Percentiles rank a stretch among this genome's conserved stretches.
phyloP scores from a whole-genome alignment of 2,329 filamentous ascomycete genomes.

The Aspergillus piperis region DNA sequence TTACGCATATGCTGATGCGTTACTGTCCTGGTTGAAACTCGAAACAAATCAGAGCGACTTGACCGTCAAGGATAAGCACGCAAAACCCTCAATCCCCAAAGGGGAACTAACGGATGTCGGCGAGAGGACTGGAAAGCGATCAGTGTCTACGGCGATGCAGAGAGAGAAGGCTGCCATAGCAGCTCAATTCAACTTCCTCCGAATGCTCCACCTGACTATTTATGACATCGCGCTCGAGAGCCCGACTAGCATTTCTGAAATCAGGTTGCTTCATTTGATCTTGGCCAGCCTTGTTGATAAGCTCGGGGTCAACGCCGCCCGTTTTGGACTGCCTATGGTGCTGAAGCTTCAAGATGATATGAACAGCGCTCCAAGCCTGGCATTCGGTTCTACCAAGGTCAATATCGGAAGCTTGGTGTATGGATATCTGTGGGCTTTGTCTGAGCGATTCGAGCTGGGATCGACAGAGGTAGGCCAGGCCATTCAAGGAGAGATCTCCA shows the following conservation, averaged over 20 bases:
- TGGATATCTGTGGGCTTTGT: slow-evolving; percentile 82
- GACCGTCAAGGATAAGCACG: slow-evolving; percentile 60
- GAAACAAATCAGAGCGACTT: slow-evolving; percentile 71
- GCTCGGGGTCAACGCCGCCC: slow-evolving; percentile 78
- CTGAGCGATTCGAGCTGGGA: slow-evolving; percentile 76
- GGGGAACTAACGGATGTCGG: slow-evolving; percentile 43
- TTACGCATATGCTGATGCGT: slow-evolving; percentile 79
- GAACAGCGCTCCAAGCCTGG: slow-evolving; percentile 30
- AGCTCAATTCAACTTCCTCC: slow-evolving; percentile 69
- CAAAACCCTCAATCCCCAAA: slow-evolving; percentile 48
- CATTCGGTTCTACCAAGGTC: slow-evolving; percentile 66
- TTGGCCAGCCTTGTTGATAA: slow-evolving; percentile 72
- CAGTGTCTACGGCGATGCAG: slow-evolving; percentile 66
- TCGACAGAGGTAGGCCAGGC: slow-evolving; percentile 67
- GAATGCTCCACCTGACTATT: slow-evolving; percentile 80
- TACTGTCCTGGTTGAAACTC: slow-evolving; percentile 81
- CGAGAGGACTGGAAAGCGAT: slow-evolving; percentile 58
- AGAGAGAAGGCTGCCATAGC: slow-evolving; percentile 59
- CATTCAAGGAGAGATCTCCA: slow-evolving; percentile 73
- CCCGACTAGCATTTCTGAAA: slow-evolving; percentile 70
- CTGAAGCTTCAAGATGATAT: slow-evolving; percentile 86
- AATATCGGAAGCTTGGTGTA: slow-evolving; percentile 82
- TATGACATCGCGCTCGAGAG: slow-evolving; percentile 83
- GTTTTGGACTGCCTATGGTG: slow-evolving; percentile 83
- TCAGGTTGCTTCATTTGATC: slow-evolving; percentile 75